A percentile compares a stretch with the other conserved stretches of the same genome.
Conservation (phyloP, 2,329 filamentous ascomycete species). For the Pyricularia pennisetigena region DNA sequence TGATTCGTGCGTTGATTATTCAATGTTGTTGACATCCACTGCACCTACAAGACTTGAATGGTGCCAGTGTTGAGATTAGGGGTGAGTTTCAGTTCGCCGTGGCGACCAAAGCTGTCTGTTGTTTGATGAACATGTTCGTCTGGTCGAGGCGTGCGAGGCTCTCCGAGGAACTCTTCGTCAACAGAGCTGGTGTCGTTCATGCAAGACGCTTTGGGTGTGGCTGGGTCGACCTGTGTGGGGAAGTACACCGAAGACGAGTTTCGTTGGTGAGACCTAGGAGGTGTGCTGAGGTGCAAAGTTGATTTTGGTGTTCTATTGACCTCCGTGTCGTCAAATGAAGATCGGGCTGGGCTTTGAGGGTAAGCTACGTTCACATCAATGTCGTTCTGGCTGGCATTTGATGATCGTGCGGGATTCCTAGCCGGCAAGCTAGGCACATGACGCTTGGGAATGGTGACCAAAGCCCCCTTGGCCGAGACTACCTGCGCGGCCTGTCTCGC, state of each 20-base stretch:
- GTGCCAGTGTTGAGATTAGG: constrained; percentile 5
- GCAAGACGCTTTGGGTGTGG: background rate
- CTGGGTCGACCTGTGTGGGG: constrained; percentile 1
- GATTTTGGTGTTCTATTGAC: background rate
- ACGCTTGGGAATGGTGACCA: constrained; percentile 80
- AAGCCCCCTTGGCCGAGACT: constrained; percentile 62
- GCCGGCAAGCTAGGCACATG: constrained; percentile 67
- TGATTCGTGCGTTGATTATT: background rate
- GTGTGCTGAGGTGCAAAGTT: background rate
- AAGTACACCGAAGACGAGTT: constrained; percentile 6
- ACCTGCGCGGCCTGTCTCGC: constrained; percentile 57
- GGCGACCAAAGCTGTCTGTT: background rate
- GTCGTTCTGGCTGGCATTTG: constrained; percentile 41
- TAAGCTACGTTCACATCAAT: constrained; percentile 45
- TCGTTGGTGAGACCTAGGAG: constrained; percentile 1
- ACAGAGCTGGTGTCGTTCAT: constrained; percentile 8
- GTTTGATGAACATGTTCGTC: constrained; percentile 5
- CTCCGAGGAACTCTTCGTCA: constrained; percentile 10
- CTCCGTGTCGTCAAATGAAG: constrained; percentile 29
- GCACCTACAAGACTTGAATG: constrained; percentile 5
- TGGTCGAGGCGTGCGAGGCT: constrained; percentile 11
- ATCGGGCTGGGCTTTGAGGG: constrained; percentile 40
- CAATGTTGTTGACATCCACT: background rate
- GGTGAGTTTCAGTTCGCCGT: constrained; percentile 4
- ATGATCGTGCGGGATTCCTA: constrained; percentile 60